Percentiles rank a stretch among this genome's conserved stretches.
Evolutionary conservation across 2,329 filamentous ascomycete genomes (phyloP).

Genomic region (Claviceps arundinis): DNA sequence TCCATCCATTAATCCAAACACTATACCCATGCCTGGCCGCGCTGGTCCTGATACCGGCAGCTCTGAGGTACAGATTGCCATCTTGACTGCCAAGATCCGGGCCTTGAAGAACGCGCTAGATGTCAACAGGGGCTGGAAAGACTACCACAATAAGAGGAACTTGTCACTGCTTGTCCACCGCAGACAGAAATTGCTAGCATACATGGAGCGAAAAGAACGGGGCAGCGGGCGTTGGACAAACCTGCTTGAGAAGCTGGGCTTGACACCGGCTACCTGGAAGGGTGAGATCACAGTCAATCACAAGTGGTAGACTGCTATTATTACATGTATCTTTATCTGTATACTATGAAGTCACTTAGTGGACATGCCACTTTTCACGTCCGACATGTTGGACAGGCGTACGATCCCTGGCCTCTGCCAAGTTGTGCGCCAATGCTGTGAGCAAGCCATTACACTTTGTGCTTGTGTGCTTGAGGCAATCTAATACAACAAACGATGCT

Average conservation of each 20-base stretch:
- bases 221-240: constrained; percentile 84
- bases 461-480: constrained; percentile 23
- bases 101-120: constrained; percentile 61
- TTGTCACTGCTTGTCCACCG: constrained; percentile 74
- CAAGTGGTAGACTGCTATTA: constrained; percentile 28
- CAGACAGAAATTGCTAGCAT: constrained; percentile 76
- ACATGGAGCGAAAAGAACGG: constrained; percentile 78
- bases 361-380: neutral
- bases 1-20: constrained; percentile 28
- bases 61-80: constrained; percentile 93
- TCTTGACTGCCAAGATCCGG: constrained; percentile 87
- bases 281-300: constrained; percentile 53
- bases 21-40: constrained; percentile 35
- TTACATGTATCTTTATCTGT: constrained; percentile 24
- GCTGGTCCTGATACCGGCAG: constrained; percentile 89
- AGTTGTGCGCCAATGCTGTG: constrained; percentile 18
- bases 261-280: constrained; percentile 82
- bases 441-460: constrained; percentile 14
- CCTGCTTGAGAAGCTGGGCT: constrained; percentile 68
- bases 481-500: constrained; percentile 30
- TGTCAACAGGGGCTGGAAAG: constrained; percentile 56
- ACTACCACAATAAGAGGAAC: constrained; percentile 92
- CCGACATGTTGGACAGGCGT: neutral
- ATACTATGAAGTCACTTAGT: constrained; percentile 28
- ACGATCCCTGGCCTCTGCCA: constrained; percentile 11